Evolutionary conservation across 768 basidiomycete species (phyloP).

Genomic region (Russula compacta): DNA sequence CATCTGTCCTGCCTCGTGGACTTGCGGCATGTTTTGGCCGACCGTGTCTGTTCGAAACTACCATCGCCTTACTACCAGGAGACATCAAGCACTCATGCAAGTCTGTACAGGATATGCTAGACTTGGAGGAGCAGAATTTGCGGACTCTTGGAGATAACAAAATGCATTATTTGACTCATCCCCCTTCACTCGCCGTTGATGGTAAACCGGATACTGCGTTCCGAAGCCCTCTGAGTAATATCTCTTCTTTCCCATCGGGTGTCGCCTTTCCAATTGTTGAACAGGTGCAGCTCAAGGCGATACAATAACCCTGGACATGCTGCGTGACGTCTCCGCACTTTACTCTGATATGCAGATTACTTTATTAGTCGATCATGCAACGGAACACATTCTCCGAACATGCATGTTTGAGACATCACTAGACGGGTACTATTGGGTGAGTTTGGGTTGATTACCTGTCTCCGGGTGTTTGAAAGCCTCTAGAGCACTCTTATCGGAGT

Average conservation of each 20-base stretch:
- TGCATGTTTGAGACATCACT: slow-evolving; percentile 26
- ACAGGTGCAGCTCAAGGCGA: slow-evolving; percentile 29
- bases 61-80: slow-evolving; percentile 37
- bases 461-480: not conserved
- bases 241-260: not conserved
- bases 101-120: slow-evolving; percentile 34
- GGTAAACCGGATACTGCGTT: slow-evolving; percentile 41
- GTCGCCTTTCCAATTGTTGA: not conserved
- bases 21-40: slow-evolving; percentile 36
- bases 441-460: not conserved
- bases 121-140: slow-evolving; percentile 32
- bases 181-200: slow-evolving; percentile 51
- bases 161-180: slow-evolving; percentile 34
- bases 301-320: slow-evolving; percentile 31
- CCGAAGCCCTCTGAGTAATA: slow-evolving; percentile 38
- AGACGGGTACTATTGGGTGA: slow-evolving; percentile 29
- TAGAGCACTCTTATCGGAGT: not conserved
- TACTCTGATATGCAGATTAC: slow-evolving; percentile 25
- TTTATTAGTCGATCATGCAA: slow-evolving; percentile 31
- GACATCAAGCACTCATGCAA: slow-evolving; percentile 20
- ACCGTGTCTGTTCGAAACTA: slow-evolving; percentile 45
- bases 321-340: slow-evolving; percentile 23
- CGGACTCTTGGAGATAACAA: slow-evolving; percentile 29
- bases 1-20: slow-evolving; percentile 1
- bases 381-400: slow-evolving; percentile 26